phyloP scores from a whole-genome alignment of 2,329 filamentous ascomycete genomes.

The Phoma sp. region DNA sequence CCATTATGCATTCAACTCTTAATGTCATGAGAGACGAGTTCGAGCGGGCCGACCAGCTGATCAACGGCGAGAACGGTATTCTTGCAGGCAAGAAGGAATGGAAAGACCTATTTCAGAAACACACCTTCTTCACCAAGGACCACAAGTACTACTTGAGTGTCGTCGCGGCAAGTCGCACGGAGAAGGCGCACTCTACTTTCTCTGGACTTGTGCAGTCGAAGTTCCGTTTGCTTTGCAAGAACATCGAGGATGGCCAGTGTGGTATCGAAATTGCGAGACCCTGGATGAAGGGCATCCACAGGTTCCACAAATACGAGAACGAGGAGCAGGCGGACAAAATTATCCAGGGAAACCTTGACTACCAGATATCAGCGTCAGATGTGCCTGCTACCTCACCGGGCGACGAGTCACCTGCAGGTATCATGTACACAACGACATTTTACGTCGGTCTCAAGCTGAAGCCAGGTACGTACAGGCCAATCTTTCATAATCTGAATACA shows the following conservation, averaged over 20 bases:
- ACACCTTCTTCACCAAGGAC: constrained; percentile 89
- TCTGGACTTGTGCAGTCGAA: constrained; percentile 94
- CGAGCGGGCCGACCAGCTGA: constrained; percentile 75
- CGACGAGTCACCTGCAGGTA: constrained; percentile 50
- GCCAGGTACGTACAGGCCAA: constrained; percentile 63
- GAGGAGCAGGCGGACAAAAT: constrained; percentile 68
- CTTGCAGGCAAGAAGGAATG: constrained; percentile 77
- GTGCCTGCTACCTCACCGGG: constrained; percentile 52
- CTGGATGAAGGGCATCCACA: constrained; percentile 91
- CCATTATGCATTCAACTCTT: constrained; percentile 86
- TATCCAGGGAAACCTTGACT: constrained; percentile 66
- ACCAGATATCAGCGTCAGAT: constrained; percentile 60
- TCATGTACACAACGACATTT: constrained; percentile 86
- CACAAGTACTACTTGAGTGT: constrained; percentile 97
- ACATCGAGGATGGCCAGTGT: constrained; percentile 78
- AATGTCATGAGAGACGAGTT: constrained; percentile 84
- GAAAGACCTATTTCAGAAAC: constrained; percentile 87
- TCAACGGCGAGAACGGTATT: constrained; percentile 78
- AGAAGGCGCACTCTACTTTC: constrained; percentile 86
- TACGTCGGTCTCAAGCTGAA: constrained; percentile 88
- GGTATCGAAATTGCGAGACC: constrained; percentile 81
- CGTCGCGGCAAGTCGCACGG: constrained; percentile 79
- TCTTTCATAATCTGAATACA: not conserved
- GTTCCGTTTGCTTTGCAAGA: constrained; percentile 81
- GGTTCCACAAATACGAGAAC: constrained; percentile 72